Evolutionary conservation across 2,329 filamentous ascomycete species (phyloP), one percentile per base, ranked within the genome.

Genomic region (Pseudofabraea citricarpa): DNA sequence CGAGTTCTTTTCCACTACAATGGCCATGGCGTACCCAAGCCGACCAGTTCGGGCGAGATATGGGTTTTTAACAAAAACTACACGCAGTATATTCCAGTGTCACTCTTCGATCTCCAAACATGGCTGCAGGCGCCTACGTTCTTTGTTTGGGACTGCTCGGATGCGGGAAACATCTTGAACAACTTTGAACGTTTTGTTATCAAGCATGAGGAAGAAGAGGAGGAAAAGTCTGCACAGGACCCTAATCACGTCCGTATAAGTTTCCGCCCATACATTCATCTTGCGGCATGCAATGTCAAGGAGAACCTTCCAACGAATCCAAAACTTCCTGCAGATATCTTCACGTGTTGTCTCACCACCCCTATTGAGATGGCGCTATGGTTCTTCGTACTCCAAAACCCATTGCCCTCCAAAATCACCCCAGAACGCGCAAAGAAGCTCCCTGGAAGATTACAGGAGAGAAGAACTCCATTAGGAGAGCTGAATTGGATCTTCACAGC

Each of bases 11-110:
- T 98, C 57, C 93, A 98, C 63, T 98, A 98, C 73, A 98, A 98
- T 57, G 93, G 93, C 13, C 93, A 98, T 64, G 93, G 93, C 36
- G 93, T 98, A 9, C 93, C 93, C 1, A 89, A 96, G 59, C 93
- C 93, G 3, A 98, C 93, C 1, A 82, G 87, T 3, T 96, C 91
- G 4, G 93, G 93, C 12, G 93, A 98, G 64, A 95, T 98, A 16
- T 98, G 93, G 93, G 94, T 97, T 5, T 98, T 98, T 65, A 98
- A 98, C 67, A 91, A 93, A 56, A 97, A 89, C 54, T 98, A 96
- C 63, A 98, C 93, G 0, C 93, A 98, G 66, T 98, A 98, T 62
- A 98, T 98, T 32, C 93, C 93, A 0, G 87, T 98, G 33, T 95
- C 91, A 1, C 71, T 98, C 7, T 96, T 95, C 58, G 93, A 98